Evolutionary conservation across 768 basidiomycete species (phyloP), one percentile per base, ranked within the genome.

Genomic region (Pleurotus sapidus): DNA sequence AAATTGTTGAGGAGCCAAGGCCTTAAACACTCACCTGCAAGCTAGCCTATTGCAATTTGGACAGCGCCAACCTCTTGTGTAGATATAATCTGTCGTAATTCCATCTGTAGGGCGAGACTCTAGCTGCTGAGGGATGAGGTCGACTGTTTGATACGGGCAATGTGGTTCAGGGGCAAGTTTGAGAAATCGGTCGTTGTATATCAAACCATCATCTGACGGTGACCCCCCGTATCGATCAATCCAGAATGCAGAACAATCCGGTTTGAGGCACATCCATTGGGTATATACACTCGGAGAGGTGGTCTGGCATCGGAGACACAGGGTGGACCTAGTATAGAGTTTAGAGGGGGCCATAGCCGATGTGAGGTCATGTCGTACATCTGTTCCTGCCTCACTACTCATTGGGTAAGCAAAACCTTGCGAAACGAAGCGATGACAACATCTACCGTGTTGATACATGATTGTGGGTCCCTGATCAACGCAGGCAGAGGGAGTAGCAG

Each of bases 51-150:
- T 91, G 63, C 91, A 93, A 6, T 67, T 57, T 15, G 55, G 60
- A 65, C 91, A 93, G 65, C 89, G 87, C 74, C 84, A 84, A 1
- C 91, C 91, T 62, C 81, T 81, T 14, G 78, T 83, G 61, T 80
- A 87, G 4, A 75, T 72, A 59, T 81, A 82, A 3, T 76, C 74
- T 3, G 86, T 88, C 8, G 76, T 77, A 30, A 82, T 68, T 1
- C 72, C 75, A 45, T 70, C 59, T 11, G 59, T 50, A 6, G 67
- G 47, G 46, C 63, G 54, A 9, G 65, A 59, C 4, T 68, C 68
- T 4, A 71, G 77, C 9, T 63, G 61, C 8, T 64, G 49, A 3
- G 82, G 81, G 25, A 58, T 64, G 18, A 87, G 63, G 53, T 75
- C 70, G 46, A 70, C 71, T 49, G 80, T 69, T 4, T 64, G 68